phyloP scores from a whole-genome alignment of 352 stramenopile species.

The Phytophthora idaei region DNA sequence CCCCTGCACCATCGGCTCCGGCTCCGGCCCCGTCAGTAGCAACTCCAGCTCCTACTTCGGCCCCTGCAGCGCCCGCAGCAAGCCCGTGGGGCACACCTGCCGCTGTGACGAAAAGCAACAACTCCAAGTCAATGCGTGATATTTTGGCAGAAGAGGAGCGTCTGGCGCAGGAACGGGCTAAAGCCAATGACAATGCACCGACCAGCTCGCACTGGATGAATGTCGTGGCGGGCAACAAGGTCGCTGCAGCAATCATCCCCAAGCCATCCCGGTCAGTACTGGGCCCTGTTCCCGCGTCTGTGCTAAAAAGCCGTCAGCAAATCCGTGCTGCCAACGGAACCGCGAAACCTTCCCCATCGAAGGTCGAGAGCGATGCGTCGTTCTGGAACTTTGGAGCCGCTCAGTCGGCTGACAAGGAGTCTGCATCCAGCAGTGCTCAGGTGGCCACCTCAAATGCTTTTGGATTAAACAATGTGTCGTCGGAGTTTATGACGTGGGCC shows the following conservation, averaged over 20 bases:
- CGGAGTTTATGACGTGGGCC: conserved; percentile 83
- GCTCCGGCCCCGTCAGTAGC: conserved; percentile 7
- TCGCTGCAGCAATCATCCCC: conserved; percentile 47
- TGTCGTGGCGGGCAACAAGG: conserved; percentile 73
- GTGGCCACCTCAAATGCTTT: conserved; percentile 50
- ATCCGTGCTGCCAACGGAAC: conserved; percentile 48
- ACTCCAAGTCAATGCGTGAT: conserved; percentile 73
- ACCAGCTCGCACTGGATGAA: conserved; percentile 86
- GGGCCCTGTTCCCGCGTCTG: conserved; percentile 75
- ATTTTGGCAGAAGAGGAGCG: conserved; percentile 86
- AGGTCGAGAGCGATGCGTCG: conserved; percentile 67
- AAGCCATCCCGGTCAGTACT: conserved; percentile 62
- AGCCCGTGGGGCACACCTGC: conserved; percentile 61
- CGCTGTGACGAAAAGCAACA: conserved; percentile 26
- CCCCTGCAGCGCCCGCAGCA: conserved; percentile 27
- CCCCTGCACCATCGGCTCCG: not conserved
- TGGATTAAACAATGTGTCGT: conserved; percentile 51
- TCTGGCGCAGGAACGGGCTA: conserved; percentile 68
- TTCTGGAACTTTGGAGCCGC: conserved; percentile 88
- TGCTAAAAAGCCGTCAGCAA: conserved; percentile 81
- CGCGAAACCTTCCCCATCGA: conserved; percentile 40
- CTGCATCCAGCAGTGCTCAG: conserved; percentile 12
- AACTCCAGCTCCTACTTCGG: conserved; percentile 15
- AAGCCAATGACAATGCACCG: conserved; percentile 43
- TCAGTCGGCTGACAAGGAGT: conserved; percentile 31